Base-by-base conservation (phyloP, 2,329 filamentous ascomycete genomes). In the Aspergillus oerlinghausenensis region DNA sequence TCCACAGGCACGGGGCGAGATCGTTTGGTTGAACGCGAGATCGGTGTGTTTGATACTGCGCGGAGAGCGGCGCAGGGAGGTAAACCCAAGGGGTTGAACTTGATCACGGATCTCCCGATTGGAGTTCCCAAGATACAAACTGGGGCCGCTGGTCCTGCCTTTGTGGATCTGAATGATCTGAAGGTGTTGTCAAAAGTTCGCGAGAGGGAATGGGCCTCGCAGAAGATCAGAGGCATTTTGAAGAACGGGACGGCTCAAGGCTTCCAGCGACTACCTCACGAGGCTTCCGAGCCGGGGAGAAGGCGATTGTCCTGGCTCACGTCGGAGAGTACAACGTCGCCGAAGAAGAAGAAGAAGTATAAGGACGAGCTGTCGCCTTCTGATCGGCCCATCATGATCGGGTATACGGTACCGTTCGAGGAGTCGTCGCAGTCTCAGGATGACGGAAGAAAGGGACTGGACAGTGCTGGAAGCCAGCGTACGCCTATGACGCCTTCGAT, bases 311-410 rank as follows among this genome's bases (percentile, higher is more conserved):
- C 62, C 3, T 64, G 59, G 42, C 61, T 67, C 26, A 55, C 61
- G 35, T 52, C 56, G 23, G 57, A 54, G 28, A 11, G 55, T 29
- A 55, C 61, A 42, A 45, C 63, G 49, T 59, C 60, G 19, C 63
- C 60, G 26, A 64, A 54, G 23, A 70, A 70, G 28, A 64, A 54
- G 21, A 70, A 70, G 55, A 67, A 61, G n/a, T 60, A 54, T 7
- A 66, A 65, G 14, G 56, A 71, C 40, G 73, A 70, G 6, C 59
- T 78, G 5, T 80, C 77, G 3, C 77, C 77, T 2, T 77, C 74
- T 1, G 76, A 78, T 57, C 66, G 75, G 11, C 72, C 75, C 11
- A 75, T 80, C 17, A 70, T 77, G 57, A 80, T 80, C 53, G 78
- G 78, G 10, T 68, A 79, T 9, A 73, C 70, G 4, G 67, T 80